Base-by-base conservation (phyloP, 1,284 basidiomycete species). In the Fomitopsis palustris region DNA sequence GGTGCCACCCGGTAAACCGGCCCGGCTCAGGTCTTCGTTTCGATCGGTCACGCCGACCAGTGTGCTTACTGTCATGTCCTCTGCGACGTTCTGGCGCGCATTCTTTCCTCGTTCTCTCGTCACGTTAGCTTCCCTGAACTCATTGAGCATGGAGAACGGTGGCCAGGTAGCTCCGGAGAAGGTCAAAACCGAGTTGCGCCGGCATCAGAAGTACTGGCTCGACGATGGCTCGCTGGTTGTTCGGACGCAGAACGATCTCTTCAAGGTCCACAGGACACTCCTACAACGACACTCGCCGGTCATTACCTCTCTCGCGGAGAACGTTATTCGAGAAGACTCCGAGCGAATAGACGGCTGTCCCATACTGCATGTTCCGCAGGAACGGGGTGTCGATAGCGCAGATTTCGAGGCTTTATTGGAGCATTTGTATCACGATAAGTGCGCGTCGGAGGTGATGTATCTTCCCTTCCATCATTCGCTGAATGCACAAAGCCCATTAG, bases 361-460 rank as follows among this genome's bases (percentile, higher is more conserved):
- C 49, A 55, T 75, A 17, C 59, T 71, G 60, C 63, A 76, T 55
- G 71, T 80, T 70, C 69, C 75, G 60, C 63, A 69, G 41, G 69
- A 68, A 33, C 66, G 67, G 7, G 70, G 64, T 3, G 74, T 83
- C 41, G 66, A 65, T 19, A 72, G 73, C 21, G 67, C 69, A 31
- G 86, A 89, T 68, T 75, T 88, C 9, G 79, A 80, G 53, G 75
- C 74, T 1, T 68, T 90, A 43, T 69, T 89, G 12, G 78, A 79
- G 58, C 80, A 87, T 70, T 68, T 89, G 31, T 89, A 89, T 67
- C 83, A 87, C 65, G 81, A 87, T 64, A 70, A 70, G 87, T 89
- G 70, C 77, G 84, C 79, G 55, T 41, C 43, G 33, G 38, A 54
- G 4, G n/a, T 21, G 37, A 14, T 37, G 17, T 52, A 38, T 7